These are phyloP conservation scores for Penicillium diatomitis DNA, from an alignment of 495 filamentous ascomycete genomes.

Conservation along the genomic window DNA sequence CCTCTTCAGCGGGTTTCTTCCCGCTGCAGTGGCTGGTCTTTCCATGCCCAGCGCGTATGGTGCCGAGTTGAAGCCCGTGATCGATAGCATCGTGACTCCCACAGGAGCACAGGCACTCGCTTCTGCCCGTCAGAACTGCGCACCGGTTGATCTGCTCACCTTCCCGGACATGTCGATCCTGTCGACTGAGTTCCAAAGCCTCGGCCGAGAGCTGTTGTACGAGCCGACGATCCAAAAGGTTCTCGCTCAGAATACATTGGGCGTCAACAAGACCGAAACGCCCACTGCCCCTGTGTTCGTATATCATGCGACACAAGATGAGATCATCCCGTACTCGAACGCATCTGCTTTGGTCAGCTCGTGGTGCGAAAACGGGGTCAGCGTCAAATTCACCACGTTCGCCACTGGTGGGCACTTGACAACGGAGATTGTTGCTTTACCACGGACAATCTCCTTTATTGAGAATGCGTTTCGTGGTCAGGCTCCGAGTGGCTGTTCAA, in stretches of 20 bases:
- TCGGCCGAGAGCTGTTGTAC: conserved; percentile 15
- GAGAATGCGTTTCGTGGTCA: conserved; percentile 21
- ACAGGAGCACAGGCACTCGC: conserved; percentile 10
- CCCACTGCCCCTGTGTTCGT: conserved; percentile 25
- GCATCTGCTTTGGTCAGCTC: conserved; percentile 13
- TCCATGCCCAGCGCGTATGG: conserved; percentile 22
- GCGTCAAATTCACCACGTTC: conserved; percentile 24
- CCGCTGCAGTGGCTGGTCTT: conserved; percentile 20
- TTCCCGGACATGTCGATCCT: conserved; percentile 19
- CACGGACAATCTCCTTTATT: conserved; percentile 17
- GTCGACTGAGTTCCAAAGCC: conserved; percentile 14
- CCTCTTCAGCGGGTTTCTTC: conserved; percentile 21
- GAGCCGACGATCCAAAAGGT: conserved; percentile 14
- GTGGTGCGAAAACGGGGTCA: conserved; percentile 21
- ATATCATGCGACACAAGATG: conserved; percentile 25
- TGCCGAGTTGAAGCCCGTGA: conserved; percentile 16
- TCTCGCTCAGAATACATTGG: conserved; percentile 17
- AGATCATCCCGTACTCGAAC: conserved; percentile 24
- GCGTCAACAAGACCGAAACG: conserved; percentile 14
- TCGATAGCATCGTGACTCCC: conserved; percentile 15
- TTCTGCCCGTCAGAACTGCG: conserved; percentile 11
- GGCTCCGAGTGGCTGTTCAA: conserved; percentile 12
- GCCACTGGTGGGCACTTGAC: conserved; percentile 22
- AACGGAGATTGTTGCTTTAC: conserved; percentile 18
- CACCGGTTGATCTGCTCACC: conserved; percentile 9